Evolutionary conservation across 306 rosid genomes (phyloP).

Genomic region (Crotalaria pallida): DNA sequence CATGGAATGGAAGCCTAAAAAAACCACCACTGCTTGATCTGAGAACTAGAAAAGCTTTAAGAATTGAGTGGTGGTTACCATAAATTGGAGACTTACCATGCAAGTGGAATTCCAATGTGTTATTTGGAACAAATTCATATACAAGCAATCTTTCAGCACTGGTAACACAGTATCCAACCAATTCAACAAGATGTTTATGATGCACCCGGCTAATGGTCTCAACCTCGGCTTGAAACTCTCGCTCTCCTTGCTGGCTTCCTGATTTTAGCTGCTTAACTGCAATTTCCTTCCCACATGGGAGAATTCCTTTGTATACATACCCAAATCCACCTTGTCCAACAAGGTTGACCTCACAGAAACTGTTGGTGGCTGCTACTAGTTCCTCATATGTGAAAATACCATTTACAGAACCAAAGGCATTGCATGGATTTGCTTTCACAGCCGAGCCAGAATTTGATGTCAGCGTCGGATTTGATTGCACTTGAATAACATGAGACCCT

Average conservation of each 20-base stretch:
- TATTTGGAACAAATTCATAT: constrained; percentile 48
- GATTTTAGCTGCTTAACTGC: constrained; percentile 46
- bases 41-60: neutral
- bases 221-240: constrained; percentile 53
- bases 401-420: constrained; percentile 5
- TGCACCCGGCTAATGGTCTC: constrained; percentile 50
- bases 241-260: constrained; percentile 48
- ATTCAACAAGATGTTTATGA: constrained; percentile 53
- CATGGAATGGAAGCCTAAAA: too few species aligned
- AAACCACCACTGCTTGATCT: too few species aligned
- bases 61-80: too few species aligned
- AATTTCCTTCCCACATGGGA: constrained; percentile 41
- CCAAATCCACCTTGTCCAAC: constrained; percentile 61
- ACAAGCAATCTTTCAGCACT: constrained; percentile 41
- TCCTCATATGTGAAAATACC: constrained; percentile 40
- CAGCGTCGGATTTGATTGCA: constrained; percentile 23
- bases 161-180: constrained; percentile 42
- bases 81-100: constrained; percentile 30
- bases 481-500: constrained; percentile 26
- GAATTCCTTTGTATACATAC: constrained; percentile 47
- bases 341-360: constrained; percentile 44
- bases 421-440: constrained; percentile 10
- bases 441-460: constrained; percentile 21
- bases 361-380: constrained; percentile 35
- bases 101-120: constrained; percentile 52